Base-by-base conservation (phyloP, 2,329 filamentous ascomycete genomes). In the Trichoderma gracile region DNA sequence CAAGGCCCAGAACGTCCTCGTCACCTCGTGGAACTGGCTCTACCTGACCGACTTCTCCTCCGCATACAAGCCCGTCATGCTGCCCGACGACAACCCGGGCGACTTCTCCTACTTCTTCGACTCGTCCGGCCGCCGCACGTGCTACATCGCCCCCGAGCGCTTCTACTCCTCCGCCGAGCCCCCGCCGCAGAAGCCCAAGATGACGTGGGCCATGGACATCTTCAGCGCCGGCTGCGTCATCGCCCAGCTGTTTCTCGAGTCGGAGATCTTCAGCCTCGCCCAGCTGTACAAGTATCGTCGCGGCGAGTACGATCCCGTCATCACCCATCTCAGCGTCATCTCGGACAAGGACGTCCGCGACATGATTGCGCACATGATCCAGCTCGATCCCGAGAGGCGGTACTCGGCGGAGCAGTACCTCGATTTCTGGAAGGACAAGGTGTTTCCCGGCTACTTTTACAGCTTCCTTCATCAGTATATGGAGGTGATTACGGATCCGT, bases 21-120 rank as follows among this genome's bases (percentile, higher is more conserved):
- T 99, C 57, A 99, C 95, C 0, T 98, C 95, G 7, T 99, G 95
- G 95, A 97, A 98, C 79, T 99, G 96, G 95, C 84, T 99, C 2
- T 99, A 98, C 75, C 84, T 99, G 43, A 89, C 93, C n/a, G 95
- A 99, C 76, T 99, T 98, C 75, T 97, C 94, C 4, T 93, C 94
- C 0, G 89, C 91, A 0, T 98, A 96, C 80, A 99, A 99, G 74
- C 95, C 93, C 12, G 91, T 93, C 5, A 92, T 92, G 76, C 82
- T 99, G 3, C 95, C 95, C 3, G 94, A 97, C 75, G 93, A 99
- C 72, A 98, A 99, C 72, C 95, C 95, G 1, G 93, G 92, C 17
- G 93, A 98, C 72, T 99, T 98, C 73, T 97, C 93, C 0, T 98
- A 97, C 77, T 99, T 94, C 74, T 99, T 98, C 71, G 95, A 99